Evolutionary conservation across 208 protist species (phyloP), one percentile per base, ranked within the genome.

Genomic region (Trypanosoma vivax): DNA sequence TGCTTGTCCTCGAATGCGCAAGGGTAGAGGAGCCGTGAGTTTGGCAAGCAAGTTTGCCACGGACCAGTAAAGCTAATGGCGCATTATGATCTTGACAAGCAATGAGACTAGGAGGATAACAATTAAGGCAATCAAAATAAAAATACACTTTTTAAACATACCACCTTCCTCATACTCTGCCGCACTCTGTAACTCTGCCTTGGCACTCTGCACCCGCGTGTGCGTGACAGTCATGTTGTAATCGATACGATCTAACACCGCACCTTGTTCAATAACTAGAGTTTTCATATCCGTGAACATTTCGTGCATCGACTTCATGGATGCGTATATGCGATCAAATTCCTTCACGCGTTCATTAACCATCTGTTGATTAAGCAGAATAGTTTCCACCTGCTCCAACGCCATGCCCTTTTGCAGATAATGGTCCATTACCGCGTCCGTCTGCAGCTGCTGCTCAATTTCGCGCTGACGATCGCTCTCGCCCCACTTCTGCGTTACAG

Each of bases 171-270:
- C 80, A 55, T 96, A 94, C 49, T 96, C 64, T 5, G 89, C 88
- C 14, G 92, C 90, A 48, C 92, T 88, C 49, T 90, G 50, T 33
- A 97, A 67, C 60, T 97, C 89, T 35, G 43, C 56, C 5, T 76
- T 74, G 1, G 69, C 91, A 52, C 82, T 84, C 45, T 89, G 71
- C 13, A 97, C 79, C 13, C 85, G 74, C 0, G 74, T 86, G 46
- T 90, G 78, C 9, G 92, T 92, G 25, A 96, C 58, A 28, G 77
- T 92, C 79, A 97, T 95, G 79, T 97, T 97, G 70, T 96, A 95
- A 69, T 97, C 94, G 42, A 97, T 96, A 23, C 94, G 86, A 52
- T 97, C 94, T 5, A 97, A 65, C 31, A 97, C 69, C 0, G 94
- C 92, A 24, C 94, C 94, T 58, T 97, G 94, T 53, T 96, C 91